These are phyloP conservation scores for Aspergillus fischeri DNA, from an alignment of 2,329 filamentous ascomycete genomes.

Conservation along the genomic window DNA sequence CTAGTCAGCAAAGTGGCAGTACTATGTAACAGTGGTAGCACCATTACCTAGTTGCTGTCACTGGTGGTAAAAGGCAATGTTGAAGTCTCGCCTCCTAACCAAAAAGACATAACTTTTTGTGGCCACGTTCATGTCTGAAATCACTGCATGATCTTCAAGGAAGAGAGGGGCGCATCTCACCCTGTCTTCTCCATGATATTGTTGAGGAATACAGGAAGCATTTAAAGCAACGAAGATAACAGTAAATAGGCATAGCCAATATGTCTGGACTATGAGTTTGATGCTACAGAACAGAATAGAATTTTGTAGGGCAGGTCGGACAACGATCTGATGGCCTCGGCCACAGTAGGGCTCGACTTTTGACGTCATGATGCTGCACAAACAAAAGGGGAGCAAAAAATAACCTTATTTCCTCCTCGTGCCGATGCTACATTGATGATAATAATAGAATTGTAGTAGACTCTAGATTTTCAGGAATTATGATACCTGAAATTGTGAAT, in stretches of 20 bases:
- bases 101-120: not conserved
- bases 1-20: too few relatives aligned
- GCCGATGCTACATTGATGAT: too few relatives aligned
- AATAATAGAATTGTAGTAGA: not conserved
- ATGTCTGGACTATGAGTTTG: not conserved
- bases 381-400: not conserved
- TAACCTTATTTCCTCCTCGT: too few relatives aligned
- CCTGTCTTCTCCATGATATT: not conserved
- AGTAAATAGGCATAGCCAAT: not conserved
- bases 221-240: not conserved
- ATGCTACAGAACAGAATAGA: not conserved
- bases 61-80: not conserved
- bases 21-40: not conserved
- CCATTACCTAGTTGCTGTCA: not conserved
- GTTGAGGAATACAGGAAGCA: not conserved
- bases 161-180: too few relatives aligned
- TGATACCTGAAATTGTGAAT: not conserved
- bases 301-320: not conserved
- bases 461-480: too few relatives aligned
- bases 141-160: not conserved
- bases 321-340: not conserved
- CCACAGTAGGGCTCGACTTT: not conserved
- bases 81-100: not conserved
- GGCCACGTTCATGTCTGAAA: not conserved
- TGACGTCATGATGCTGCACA: not conserved